These are phyloP conservation scores for Selaginella tamariscina DNA, from an alignment of 75 land plant genomes.

Conservation along the genomic window DNA sequence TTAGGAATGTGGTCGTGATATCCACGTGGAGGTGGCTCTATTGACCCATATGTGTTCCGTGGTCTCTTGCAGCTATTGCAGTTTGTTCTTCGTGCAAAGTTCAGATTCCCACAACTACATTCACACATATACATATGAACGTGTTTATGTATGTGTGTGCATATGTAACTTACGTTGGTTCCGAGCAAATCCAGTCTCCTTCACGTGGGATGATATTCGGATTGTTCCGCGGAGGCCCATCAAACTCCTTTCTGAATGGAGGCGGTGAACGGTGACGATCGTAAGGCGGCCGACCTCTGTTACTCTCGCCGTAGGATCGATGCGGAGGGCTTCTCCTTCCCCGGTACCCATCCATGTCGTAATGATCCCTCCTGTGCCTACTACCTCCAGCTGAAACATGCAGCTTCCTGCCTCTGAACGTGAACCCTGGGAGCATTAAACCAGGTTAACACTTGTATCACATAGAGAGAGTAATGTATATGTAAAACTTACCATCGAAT, in stretches of 20 bases:
- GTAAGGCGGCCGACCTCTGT: constrained; percentile 20
- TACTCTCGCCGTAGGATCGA: constrained; percentile 3
- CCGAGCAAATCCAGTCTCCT: constrained; percentile 74
- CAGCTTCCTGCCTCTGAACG: constrained; percentile 26
- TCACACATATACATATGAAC: background rate
- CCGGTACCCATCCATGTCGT: background rate
- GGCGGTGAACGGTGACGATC: constrained; percentile 15
- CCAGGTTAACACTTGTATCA: background rate
- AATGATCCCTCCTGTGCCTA: background rate
- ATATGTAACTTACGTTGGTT: constrained; percentile 39
- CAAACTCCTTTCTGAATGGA: constrained; percentile 29
- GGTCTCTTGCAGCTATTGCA: background rate
- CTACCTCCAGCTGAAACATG: constrained; percentile 18
- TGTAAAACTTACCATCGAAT: constrained; percentile 18
- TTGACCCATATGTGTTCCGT: background rate
- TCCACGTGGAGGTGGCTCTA: background rate
- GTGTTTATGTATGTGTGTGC: background rate
- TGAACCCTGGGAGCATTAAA: constrained; percentile 19
- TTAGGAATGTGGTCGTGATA: background rate
- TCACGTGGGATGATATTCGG: constrained; percentile 63
- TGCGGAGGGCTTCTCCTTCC: background rate
- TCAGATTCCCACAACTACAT: constrained; percentile 29
- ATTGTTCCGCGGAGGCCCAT: constrained; percentile 33
- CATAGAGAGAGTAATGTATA: background rate
- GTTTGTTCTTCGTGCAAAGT: constrained; percentile 18